A percentile compares a stretch with the other conserved stretches of the same genome.
These are phyloP conservation scores for Wickerhamiella alocasiicola DNA, from an alignment of 805 yeast species.

Conservation along the genomic window DNA sequence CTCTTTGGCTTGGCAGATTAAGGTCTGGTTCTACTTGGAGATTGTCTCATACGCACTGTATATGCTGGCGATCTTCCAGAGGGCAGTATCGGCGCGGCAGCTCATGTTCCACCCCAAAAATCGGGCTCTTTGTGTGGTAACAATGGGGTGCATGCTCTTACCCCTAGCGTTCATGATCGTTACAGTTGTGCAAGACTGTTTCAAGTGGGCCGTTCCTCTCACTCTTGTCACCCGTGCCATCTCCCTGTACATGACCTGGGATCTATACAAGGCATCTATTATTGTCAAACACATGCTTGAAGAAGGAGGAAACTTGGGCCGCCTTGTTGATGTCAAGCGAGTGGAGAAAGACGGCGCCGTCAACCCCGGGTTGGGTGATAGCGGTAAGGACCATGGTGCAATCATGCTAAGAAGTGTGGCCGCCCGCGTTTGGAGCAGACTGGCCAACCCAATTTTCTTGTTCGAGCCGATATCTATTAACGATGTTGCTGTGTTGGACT, in stretches of 20 bases:
- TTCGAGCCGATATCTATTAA: too few relatives aligned
- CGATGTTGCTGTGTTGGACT: too few relatives aligned
- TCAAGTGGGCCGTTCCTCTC: slow-evolving; percentile 5
- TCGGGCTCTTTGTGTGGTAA: slow-evolving; percentile 1
- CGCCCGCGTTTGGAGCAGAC: too few relatives aligned
- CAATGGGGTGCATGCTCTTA: background rate
- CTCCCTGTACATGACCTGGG: slow-evolving; percentile 1
- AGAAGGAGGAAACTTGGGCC: background rate
- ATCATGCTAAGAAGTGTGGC: background rate
- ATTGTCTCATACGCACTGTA: background rate
- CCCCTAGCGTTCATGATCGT: slow-evolving; percentile 1
- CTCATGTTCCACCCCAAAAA: slow-evolving; percentile 1
- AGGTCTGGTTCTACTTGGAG: slow-evolving; percentile 2
- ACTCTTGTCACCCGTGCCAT: background rate
- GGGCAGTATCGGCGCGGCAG: background rate
- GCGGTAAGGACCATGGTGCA: slow-evolving; percentile 5
- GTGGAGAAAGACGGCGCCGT: slow-evolving; percentile 7
- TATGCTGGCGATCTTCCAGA: background rate
- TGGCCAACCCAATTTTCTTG: too few relatives aligned
- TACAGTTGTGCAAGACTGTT: slow-evolving; percentile 6
- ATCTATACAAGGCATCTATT: background rate
- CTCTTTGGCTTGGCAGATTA: background rate
- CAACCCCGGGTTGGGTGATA: background rate
- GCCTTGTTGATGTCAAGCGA: background rate
- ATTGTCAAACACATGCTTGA: background rate